Conservation (phyloP, 108 stramenopile genomes). For the Fragilaria radians region DNA sequence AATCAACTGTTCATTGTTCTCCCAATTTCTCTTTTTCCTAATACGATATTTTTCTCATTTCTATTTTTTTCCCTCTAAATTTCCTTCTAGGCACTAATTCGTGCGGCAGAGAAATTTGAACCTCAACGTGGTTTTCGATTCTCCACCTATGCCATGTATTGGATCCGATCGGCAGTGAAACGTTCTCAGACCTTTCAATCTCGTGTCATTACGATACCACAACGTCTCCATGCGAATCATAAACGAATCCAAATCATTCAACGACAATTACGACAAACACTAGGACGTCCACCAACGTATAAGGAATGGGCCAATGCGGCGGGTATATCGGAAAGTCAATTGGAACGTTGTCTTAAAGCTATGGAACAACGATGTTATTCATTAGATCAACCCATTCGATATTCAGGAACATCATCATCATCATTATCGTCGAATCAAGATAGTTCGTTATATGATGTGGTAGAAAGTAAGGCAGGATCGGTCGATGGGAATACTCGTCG, state of each 20-base stretch:
- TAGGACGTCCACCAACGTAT: conserved; percentile 53
- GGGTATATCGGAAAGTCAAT: conserved; percentile 52
- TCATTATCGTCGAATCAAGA: conserved; percentile 32
- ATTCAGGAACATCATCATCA: conserved; percentile 26
- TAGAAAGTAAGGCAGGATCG: conserved; percentile 34
- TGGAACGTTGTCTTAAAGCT: conserved; percentile 61
- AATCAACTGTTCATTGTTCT: neutral
- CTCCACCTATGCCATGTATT: conserved; percentile 96
- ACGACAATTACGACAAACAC: conserved; percentile 23
- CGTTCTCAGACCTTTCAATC: conserved; percentile 71
- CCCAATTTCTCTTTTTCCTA: neutral
- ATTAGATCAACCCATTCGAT: conserved; percentile 53
- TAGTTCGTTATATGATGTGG: conserved; percentile 53
- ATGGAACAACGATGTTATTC: conserved; percentile 63
- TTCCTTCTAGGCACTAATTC: conserved; percentile 68
- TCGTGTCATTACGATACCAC: conserved; percentile 59
- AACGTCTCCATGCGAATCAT: conserved; percentile 72
- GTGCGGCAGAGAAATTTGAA: conserved; percentile 95
- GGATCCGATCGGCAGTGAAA: conserved; percentile 91
- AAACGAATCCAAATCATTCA: conserved; percentile 47
- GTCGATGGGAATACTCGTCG: conserved; percentile 31
- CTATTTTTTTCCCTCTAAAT: neutral
- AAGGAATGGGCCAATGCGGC: conserved; percentile 46
- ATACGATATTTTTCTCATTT: conserved; percentile 1
- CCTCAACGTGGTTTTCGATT: conserved; percentile 88